Conservation (phyloP, 2,329 filamentous ascomycete genomes). For the Microsporum ferrugineum region DNA sequence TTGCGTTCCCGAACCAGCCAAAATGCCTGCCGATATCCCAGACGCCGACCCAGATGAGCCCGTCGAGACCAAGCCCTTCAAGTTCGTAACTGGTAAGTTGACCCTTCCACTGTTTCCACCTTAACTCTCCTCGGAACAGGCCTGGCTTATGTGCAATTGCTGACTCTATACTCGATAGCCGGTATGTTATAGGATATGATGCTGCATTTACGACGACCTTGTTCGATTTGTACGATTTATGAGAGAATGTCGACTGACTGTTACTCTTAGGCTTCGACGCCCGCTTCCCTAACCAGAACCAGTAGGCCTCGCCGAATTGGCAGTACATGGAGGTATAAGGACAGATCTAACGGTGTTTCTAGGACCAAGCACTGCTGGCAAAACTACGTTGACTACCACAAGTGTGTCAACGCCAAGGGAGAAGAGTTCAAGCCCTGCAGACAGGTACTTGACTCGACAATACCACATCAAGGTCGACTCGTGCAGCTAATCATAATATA, state of each 20-base stretch:
- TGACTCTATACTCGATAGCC: slow-evolving; percentile 26
- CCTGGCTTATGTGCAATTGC: slow-evolving; percentile 13
- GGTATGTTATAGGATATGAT: slow-evolving; percentile 30
- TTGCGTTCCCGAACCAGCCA: slow-evolving; percentile 40
- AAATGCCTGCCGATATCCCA: slow-evolving; percentile 64
- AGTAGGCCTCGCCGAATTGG: slow-evolving; percentile 27
- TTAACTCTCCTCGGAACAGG: not conserved
- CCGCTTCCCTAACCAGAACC: slow-evolving; percentile 94
- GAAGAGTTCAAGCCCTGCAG: slow-evolving; percentile 96
- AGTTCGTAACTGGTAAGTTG: slow-evolving; percentile 94
- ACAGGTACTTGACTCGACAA: slow-evolving; percentile 55
- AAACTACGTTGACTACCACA: slow-evolving; percentile 99
- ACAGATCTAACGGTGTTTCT: slow-evolving; percentile 5
- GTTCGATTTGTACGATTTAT: not conserved
- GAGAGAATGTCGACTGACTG: not conserved
- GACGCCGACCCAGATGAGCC: slow-evolving; percentile 55
- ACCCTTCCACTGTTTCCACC: slow-evolving; percentile 5
- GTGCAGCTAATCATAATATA: slow-evolving; percentile 29
- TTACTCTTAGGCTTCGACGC: slow-evolving; percentile 73
- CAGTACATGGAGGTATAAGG: not conserved
- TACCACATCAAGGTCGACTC: not conserved
- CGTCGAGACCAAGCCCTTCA: slow-evolving; percentile 97
- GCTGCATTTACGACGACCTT: not conserved
- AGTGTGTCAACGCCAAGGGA: slow-evolving; percentile 96
- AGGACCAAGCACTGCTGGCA: slow-evolving; percentile 99